A percentile compares a stretch with the other conserved stretches of the same genome.
These are phyloP conservation scores for Sugiyamaella xylanicola DNA, from an alignment of 1,139 yeast genomes.

Conservation along the genomic window DNA sequence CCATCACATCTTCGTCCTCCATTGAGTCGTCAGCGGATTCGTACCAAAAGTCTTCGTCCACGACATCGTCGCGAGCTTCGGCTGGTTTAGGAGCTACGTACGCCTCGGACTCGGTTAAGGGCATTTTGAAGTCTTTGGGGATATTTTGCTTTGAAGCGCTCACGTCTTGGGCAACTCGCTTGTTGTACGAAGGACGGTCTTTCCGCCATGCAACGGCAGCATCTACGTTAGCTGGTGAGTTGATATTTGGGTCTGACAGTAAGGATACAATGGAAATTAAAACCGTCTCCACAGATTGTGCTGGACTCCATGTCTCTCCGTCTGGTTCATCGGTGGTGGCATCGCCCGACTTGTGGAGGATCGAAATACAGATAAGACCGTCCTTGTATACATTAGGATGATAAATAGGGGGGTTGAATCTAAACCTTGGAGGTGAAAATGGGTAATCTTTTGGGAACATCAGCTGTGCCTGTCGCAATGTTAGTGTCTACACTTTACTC, in stretches of 20 bases:
- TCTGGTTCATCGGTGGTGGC: constrained; percentile 90
- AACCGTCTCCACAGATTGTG: constrained; percentile 91
- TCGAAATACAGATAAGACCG: constrained; percentile 90
- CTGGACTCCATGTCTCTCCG: constrained; percentile 88
- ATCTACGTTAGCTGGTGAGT: constrained; percentile 94
- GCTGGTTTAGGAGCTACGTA: constrained; percentile 52
- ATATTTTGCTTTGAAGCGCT: constrained; percentile 80
- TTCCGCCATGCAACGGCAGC: constrained; percentile 93
- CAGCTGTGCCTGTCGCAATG: constrained; percentile 66
- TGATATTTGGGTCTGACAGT: constrained; percentile 88
- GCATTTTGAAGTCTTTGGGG: constrained; percentile 84
- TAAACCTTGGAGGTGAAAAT: constrained; percentile 84
- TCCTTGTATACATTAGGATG: constrained; percentile 95
- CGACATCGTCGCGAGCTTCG: constrained; percentile 60
- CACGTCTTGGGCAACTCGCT: constrained; percentile 79
- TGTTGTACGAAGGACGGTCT: constrained; percentile 76
- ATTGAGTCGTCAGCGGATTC: constrained; percentile 70
- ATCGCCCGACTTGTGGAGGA: constrained; percentile 87
- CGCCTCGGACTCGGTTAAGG: constrained; percentile 58
- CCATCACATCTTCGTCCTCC: constrained; percentile 47
- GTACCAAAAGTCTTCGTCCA: constrained; percentile 87
- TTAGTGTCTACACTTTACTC: too few relatives aligned
- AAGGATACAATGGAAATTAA: constrained; percentile 86
- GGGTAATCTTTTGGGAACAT: constrained; percentile 91
- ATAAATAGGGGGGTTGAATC: constrained; percentile 92